Conservation (phyloP, 495 filamentous ascomycete genomes). For the Parathielavia hyrcaniae region DNA sequence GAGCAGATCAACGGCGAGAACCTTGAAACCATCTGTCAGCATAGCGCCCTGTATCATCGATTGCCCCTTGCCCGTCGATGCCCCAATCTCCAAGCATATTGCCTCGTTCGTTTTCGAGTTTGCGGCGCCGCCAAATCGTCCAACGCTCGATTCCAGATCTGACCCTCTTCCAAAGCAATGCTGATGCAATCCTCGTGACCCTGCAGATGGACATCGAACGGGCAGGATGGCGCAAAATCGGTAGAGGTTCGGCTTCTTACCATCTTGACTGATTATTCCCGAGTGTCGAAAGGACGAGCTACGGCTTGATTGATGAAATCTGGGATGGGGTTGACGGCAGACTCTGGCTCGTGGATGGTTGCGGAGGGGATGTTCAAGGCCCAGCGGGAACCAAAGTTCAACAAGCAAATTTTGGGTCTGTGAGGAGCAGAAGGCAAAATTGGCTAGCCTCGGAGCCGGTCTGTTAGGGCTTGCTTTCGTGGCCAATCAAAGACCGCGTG, state of each 20-base stretch:
- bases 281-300: constrained; percentile 41
- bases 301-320: constrained; percentile 43
- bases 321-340: constrained; percentile 36
- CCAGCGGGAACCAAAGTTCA: constrained; percentile 29
- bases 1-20: constrained; percentile 99
- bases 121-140: neutral
- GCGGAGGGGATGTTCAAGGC: constrained; percentile 33
- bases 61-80: constrained; percentile 7
- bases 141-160: constrained; percentile 3
- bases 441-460: constrained; percentile 22
- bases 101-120: neutral
- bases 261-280: constrained; percentile 50
- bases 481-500: constrained; percentile 25
- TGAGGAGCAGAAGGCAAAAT: constrained; percentile 29
- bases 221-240: constrained; percentile 23
- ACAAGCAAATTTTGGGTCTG: constrained; percentile 35
- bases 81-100: neutral
- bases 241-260: constrained; percentile 40
- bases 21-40: constrained; percentile 54
- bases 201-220: constrained; percentile 7
- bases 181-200: constrained; percentile 18
- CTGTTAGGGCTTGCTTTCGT: constrained; percentile 29
- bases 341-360: constrained; percentile 42
- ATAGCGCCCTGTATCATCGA: constrained; percentile 1
- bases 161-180: neutral